Conservation (phyloP, 805 yeast genomes). For the Kockiozyma suomiensis region DNA sequence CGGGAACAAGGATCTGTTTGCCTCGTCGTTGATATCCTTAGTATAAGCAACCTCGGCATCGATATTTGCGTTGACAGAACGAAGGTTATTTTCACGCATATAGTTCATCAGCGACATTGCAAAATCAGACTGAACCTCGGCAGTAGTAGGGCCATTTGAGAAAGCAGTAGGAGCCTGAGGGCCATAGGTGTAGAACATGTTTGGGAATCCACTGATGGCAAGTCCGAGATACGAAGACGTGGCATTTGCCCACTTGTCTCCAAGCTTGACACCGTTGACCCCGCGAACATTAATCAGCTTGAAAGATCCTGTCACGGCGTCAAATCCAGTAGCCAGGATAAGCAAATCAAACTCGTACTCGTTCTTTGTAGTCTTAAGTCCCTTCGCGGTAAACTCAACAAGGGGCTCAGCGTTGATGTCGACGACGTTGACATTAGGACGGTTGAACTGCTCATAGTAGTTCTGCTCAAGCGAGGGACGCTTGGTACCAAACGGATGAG, state of each 20-base stretch:
- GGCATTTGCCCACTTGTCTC: constrained; percentile 38
- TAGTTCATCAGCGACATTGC: constrained; percentile 33
- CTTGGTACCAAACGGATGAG: constrained; percentile 38
- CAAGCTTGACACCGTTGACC: constrained; percentile 29
- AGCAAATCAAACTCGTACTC: constrained; percentile 33
- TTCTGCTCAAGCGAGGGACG: constrained; percentile 37
- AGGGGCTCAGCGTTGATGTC: constrained; percentile 36
- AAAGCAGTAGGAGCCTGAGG: constrained; percentile 44
- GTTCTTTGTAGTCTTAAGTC: constrained; percentile 29
- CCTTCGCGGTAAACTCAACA: constrained; percentile 35
- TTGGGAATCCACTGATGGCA: constrained; percentile 39
- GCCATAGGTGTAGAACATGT: constrained; percentile 42
- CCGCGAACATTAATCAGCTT: constrained; percentile 35
- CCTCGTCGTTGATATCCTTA: constrained; percentile 33
- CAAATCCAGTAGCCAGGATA: constrained; percentile 36
- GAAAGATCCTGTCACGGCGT: constrained; percentile 39
- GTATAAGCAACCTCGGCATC: constrained; percentile 36
- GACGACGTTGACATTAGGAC: constrained; percentile 38
- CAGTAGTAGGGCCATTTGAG: constrained; percentile 41
- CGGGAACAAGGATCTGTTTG: constrained; percentile 35
- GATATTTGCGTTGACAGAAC: constrained; percentile 30
- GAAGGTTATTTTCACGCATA: constrained; percentile 22
- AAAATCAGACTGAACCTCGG: constrained; percentile 39
- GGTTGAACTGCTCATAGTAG: constrained; percentile 39
- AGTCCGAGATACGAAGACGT: constrained; percentile 39